Conservation (phyloP, 305 asterid genomes). For the Solanum hybrid region DNA sequence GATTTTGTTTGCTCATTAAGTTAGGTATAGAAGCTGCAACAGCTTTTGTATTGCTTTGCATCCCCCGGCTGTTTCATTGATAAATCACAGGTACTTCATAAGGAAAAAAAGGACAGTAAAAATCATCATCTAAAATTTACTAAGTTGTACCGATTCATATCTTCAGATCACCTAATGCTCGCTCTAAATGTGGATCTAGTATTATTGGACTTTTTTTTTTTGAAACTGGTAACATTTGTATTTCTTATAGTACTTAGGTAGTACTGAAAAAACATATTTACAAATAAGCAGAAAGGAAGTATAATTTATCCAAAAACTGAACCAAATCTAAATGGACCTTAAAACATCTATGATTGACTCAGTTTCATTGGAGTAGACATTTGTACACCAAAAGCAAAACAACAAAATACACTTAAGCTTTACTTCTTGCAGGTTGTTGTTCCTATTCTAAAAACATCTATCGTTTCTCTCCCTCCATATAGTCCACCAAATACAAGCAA, state of each 20-base stretch:
- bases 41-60: not conserved
- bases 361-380: too few species aligned
- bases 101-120: not conserved
- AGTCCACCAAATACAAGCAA: too few species aligned
- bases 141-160: not conserved
- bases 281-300: too few species aligned
- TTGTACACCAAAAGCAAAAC: too few species aligned
- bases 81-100: not conserved
- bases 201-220: not conserved
- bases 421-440: too few species aligned
- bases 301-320: too few species aligned
- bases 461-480: too few species aligned
- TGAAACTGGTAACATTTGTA: not conserved
- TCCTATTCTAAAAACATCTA: too few species aligned
- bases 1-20: not conserved
- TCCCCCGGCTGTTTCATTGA: not conserved
- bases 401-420: too few species aligned
- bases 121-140: not conserved
- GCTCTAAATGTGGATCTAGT: not conserved
- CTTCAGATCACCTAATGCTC: not conserved
- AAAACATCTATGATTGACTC: too few species aligned
- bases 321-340: too few species aligned
- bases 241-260: not conserved
- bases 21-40: not conserved
- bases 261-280: too few species aligned